Percentiles rank a stretch among this genome's conserved stretches.
Evolutionary conservation across 441 rosid genomes (phyloP).

Genomic region (Mallotus repandus): DNA sequence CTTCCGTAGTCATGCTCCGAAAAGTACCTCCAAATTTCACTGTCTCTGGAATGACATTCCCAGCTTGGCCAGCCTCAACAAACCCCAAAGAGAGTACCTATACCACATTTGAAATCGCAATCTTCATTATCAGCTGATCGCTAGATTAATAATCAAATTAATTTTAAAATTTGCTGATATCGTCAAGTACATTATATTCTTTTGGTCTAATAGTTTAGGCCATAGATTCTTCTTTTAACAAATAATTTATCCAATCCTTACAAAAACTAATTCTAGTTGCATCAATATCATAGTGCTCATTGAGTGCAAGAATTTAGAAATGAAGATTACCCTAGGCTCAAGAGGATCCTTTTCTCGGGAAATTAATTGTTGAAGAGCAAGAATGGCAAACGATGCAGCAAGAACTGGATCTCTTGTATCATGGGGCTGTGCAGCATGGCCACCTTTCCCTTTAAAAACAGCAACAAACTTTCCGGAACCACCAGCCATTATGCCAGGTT

Average conservation of each 20-base stretch:
- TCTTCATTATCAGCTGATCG: background rate
- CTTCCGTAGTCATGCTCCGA: constrained; percentile 46
- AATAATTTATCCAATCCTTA: too few relatives aligned
- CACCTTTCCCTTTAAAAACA: constrained; percentile 54
- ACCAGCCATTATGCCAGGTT: constrained; percentile 67
- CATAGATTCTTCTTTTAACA: too few relatives aligned
- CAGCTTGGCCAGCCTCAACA: constrained; percentile 42
- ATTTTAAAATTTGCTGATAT: too few relatives aligned
- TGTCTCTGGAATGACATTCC: constrained; percentile 47
- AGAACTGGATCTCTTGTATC: constrained; percentile 58
- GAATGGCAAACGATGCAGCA: constrained; percentile 63
- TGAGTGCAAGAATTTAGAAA: background rate
- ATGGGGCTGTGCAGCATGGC: constrained; percentile 65
- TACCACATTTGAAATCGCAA: background rate
- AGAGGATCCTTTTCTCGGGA: constrained; percentile 78
- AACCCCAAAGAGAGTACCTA: constrained; percentile 42
- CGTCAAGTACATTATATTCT: too few relatives aligned
- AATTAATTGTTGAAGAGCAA: constrained; percentile 66
- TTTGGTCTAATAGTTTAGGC: too few relatives aligned
- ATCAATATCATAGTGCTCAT: too few relatives aligned
- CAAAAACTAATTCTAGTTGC: too few relatives aligned
- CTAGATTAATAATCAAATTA: too few relatives aligned
- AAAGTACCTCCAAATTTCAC: constrained; percentile 49
- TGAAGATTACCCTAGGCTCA: constrained; percentile 48
- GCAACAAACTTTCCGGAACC: constrained; percentile 59